Base-by-base conservation (phyloP, 2,329 filamentous ascomycete species). In the Lojkania enalia region DNA sequence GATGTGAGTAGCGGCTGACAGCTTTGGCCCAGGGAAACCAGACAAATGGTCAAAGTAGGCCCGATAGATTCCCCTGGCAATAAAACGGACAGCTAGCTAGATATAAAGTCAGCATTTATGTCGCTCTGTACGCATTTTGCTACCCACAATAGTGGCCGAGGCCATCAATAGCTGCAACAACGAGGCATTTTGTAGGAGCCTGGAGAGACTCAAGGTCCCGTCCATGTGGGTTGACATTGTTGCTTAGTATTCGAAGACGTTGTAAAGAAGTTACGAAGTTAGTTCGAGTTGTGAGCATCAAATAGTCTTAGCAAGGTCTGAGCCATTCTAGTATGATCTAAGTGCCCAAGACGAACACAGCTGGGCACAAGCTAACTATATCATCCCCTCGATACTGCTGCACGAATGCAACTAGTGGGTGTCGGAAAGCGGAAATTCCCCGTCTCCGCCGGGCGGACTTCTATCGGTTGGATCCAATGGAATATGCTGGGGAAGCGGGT, bases 11-110 rank as follows among this genome's bases (percentile, higher is more conserved):
- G 64, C 61, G 6, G 68, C 66, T 42, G 57, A 48, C 5, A 69
- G 40, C 29, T 59, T 69, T 1, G 74, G 74, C 2, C 74, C 76
- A 7, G 74, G 75, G 35, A 70, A 74, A 32, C 66, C 67, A 32
- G 64, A 61, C 1, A 76, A 62, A 2, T 73, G 74, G 27, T 74
- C 69, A 45, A 76, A 69, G 50, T 65, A 72, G 9, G 66, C 58
- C 46, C 57, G 58, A 48, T 71, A 67, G 31, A 69, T 49, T 19
- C 35, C 48, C 15, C 39, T 35, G 5, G 25, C 39, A 14, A 49
- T 23, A 19, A 20, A 45, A 15, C 42, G 37, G 16, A 44, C 20
- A 18, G 45, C 13, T 5, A 48, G 5, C 49, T 49, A 14, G 11
- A 3, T 4, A 20, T 20, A 7, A 27, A 27, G 7, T 27, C 7